Conservation (phyloP, 2,329 filamentous ascomycete species). For the Ilyonectria robusta region DNA sequence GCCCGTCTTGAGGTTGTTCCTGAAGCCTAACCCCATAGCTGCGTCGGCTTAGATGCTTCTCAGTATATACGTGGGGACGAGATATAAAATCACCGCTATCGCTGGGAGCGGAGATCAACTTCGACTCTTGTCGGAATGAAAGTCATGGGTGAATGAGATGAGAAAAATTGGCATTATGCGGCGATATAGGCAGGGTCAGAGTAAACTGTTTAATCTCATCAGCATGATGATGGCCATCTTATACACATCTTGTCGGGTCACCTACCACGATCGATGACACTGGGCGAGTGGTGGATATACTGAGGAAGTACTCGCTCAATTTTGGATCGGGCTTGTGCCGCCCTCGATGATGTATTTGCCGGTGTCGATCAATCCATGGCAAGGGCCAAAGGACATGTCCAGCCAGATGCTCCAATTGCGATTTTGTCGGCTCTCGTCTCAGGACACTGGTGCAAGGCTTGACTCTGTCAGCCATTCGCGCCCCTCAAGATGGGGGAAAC, state of each 20-base stretch:
- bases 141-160: constrained; percentile 45
- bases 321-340: constrained; percentile 24
- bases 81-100: constrained; percentile 37
- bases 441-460: constrained; percentile 39
- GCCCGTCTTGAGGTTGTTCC: constrained; percentile 39
- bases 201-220: constrained; percentile 27
- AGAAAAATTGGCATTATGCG: constrained; percentile 45
- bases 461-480: constrained; percentile 46
- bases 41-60: constrained; percentile 34
- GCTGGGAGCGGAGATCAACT: constrained; percentile 38
- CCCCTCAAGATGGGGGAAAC: constrained; percentile 47
- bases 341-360: constrained; percentile 29
- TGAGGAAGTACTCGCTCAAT: constrained; percentile 25
- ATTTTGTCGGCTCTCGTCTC: constrained; percentile 32
- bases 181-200: constrained; percentile 18
- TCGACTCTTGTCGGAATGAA: constrained; percentile 41
- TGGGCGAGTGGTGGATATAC: constrained; percentile 30
- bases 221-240: constrained; percentile 29
- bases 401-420: constrained; percentile 38
- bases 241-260: constrained; percentile 25
- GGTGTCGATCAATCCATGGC: constrained; percentile 37
- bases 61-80: constrained; percentile 35
- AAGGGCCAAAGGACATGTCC: constrained; percentile 20
- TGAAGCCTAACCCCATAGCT: constrained; percentile 47
- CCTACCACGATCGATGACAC: constrained; percentile 31